Percentiles rank a stretch among this genome's conserved stretches.
These are phyloP conservation scores for Tulasnella sp. DNA, from an alignment of 768 basidiomycete genomes.

Conservation along the genomic window DNA sequence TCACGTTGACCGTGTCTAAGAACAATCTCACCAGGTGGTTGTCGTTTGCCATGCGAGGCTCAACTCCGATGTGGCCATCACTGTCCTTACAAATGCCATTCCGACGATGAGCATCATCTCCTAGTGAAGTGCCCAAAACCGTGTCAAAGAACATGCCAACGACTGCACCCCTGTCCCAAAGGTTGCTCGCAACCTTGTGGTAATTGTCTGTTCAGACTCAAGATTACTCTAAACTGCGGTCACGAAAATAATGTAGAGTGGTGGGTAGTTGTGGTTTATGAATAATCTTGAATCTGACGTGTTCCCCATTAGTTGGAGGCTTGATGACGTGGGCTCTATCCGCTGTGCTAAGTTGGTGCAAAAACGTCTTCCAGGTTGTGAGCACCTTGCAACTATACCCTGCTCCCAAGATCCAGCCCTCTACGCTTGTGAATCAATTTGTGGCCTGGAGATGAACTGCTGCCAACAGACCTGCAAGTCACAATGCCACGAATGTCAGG, in stretches of 20 bases:
- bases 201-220: constrained; percentile 30
- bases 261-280: neutral
- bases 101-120: constrained; percentile 1
- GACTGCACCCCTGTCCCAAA: constrained; percentile 3
- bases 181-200: neutral
- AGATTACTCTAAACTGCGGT: constrained; percentile 42
- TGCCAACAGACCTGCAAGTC: constrained; percentile 41
- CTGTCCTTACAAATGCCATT: constrained; percentile 6
- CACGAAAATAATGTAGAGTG: neutral
- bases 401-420: constrained; percentile 36
- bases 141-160: neutral
- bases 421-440: constrained; percentile 31
- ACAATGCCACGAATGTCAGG: constrained; percentile 39
- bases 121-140: neutral
- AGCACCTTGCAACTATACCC: constrained; percentile 36
- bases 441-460: constrained; percentile 37
- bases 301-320: constrained; percentile 28
- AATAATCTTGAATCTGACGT: neutral
- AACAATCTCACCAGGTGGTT: constrained; percentile 36
- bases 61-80: constrained; percentile 5
- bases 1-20: neutral
- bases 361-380: constrained; percentile 40
- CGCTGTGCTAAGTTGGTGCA: constrained; percentile 32
- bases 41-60: constrained; percentile 30
- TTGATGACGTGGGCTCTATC: constrained; percentile 34